Evolutionary conservation across 352 stramenopile species (phyloP), one percentile per base, ranked within the genome.

Genomic region (Globisporangium yorkense): DNA sequence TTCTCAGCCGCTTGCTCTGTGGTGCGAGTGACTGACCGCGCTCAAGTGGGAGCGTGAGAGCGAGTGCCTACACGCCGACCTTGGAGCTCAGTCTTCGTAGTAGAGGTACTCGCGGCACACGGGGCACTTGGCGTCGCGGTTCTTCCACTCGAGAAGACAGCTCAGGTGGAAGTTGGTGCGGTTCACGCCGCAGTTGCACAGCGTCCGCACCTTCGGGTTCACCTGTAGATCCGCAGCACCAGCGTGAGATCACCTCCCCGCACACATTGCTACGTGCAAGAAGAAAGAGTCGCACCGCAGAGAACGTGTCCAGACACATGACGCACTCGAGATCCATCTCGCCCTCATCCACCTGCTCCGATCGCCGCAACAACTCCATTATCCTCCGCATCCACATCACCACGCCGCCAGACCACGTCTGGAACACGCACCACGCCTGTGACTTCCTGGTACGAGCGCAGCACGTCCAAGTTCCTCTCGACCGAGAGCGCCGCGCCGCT

Each of bases 131-230:
- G 72, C 62, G 55, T 94, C 76, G 20, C 84, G 84, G 67, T 94
- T 86, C 20, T 89, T 67, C 87, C 87, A 96, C 61, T 94, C 84
- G 29, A 95, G 70, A 59, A 96, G 68, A 55, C 87, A 96, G 68
- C 79, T 84, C 65, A 95, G 76, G 51, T 96, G 87, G 57, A 95
- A 96, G 61, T 94, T 94, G 33, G 87, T 92, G 54, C 87, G 82
- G 65, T 96, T 96, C 73, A 96, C 77, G 55, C 87, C 87, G 64
- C 87, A 96, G 50, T 77, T 89, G 60, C 87, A 96, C 24, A 96
- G 60, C 45, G 87, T 92, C 24, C 85, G 84, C 49, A 96, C 72
- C 54, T 91, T 91, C 4, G 85, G 85, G 44, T 93, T 89, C 8
- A 83, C 67, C 65, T 85, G 44, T 20, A 39, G 1, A 9, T 6